Percentiles rank a stretch among this genome's conserved stretches.
Evolutionary conservation across 176 grass and related monocot species (phyloP).

Genomic region (Oryza glaberrima): DNA sequence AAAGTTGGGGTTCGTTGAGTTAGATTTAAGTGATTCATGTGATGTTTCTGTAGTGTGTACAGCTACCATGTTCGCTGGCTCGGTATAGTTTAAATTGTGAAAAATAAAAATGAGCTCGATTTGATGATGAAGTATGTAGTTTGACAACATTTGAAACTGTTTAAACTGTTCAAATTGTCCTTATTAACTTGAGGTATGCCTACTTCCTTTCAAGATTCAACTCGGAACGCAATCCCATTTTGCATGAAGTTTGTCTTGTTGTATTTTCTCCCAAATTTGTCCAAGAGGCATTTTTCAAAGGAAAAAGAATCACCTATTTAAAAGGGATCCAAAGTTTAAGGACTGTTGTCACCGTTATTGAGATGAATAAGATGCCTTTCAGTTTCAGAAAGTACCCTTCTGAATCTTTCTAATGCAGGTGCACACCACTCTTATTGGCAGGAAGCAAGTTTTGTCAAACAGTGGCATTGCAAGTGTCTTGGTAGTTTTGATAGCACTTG

Average conservation of each 20-base stretch:
- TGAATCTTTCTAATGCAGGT: constrained; percentile 62
- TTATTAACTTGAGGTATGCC: background rate
- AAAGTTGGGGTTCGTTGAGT: too few species aligned
- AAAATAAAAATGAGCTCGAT: background rate
- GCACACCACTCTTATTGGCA: constrained; percentile 65
- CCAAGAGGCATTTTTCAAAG: background rate
- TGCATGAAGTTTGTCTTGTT: constrained; percentile 19
- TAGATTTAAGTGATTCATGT: background rate
- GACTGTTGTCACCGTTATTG: constrained; percentile 6
- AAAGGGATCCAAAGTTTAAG: background rate
- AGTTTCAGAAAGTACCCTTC: constrained; percentile 48
- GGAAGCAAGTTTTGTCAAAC: constrained; percentile 95
- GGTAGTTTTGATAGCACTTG: constrained; percentile 59
- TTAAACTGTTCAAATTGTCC: background rate
- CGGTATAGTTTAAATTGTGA: background rate
- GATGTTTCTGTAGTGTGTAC: background rate
- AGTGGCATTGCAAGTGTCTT: constrained; percentile 81
- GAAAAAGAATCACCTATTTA: background rate
- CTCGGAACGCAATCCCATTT: background rate
- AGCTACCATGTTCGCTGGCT: background rate
- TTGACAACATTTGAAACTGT: background rate
- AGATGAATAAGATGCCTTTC: constrained; percentile 35
- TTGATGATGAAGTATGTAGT: background rate
- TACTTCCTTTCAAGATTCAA: constrained; percentile 9
- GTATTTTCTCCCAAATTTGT: background rate